A percentile compares a stretch with the other conserved stretches of the same genome.
Evolutionary conservation across 345 rosid species (phyloP).

Genomic region (Citrus sp.): DNA sequence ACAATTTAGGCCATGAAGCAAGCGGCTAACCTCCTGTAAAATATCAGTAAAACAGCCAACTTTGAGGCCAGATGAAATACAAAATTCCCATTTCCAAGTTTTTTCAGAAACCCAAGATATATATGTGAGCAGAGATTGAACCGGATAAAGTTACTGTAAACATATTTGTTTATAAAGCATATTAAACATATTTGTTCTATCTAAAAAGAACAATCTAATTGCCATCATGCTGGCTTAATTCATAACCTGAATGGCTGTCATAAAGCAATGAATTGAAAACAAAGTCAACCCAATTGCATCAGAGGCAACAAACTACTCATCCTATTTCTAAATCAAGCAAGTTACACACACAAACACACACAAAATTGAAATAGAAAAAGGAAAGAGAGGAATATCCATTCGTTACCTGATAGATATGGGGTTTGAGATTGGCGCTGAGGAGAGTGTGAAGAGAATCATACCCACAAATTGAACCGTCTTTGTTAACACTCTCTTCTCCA

Average conservation of each 20-base stretch:
- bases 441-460: slow-evolving; percentile 75
- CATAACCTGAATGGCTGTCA: neutral
- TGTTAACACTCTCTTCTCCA: slow-evolving; percentile 26
- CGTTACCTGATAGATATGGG: slow-evolving; percentile 66
- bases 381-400: neutral
- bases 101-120: too few species aligned
- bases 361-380: too few species aligned
- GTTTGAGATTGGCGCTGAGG: slow-evolving; percentile 69
- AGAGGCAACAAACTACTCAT: neutral
- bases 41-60: neutral
- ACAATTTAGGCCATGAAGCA: slow-evolving; percentile 77
- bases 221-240: neutral
- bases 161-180: too few species aligned
- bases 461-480: slow-evolving; percentile 73
- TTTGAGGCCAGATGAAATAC: neutral
- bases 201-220: neutral
- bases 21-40: slow-evolving; percentile 76
- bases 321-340: neutral
- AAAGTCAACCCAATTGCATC: neutral
- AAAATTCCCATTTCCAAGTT: neutral
- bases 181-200: too few species aligned
- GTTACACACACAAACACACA: neutral
- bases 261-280: neutral
- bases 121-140: too few species aligned
- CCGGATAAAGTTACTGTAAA: too few species aligned